These are phyloP conservation scores for Alternaria alternata DNA, from an alignment of 2,329 filamentous ascomycete genomes.

Conservation along the genomic window DNA sequence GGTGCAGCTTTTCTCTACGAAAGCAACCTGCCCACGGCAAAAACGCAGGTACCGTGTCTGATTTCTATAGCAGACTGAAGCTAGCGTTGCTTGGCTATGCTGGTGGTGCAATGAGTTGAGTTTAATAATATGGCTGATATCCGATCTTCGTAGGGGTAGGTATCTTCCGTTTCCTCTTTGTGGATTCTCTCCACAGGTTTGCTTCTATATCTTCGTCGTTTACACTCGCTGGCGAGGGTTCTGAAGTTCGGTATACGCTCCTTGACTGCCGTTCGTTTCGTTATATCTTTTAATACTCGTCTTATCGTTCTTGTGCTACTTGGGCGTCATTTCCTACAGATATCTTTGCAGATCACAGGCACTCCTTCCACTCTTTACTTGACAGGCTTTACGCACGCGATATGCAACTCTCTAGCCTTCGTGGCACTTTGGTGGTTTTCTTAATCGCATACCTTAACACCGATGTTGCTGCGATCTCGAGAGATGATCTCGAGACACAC, in stretches of 20 bases:
- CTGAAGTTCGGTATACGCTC: background rate
- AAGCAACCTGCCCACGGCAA: background rate
- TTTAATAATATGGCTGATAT: background rate
- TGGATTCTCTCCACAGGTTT: background rate
- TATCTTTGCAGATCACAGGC: background rate
- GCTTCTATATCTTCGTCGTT: background rate
- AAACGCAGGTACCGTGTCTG: slow-evolving; percentile 4
- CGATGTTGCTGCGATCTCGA: slow-evolving; percentile 15
- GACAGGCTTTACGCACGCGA: background rate
- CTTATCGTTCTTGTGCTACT: background rate
- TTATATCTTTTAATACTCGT: background rate
- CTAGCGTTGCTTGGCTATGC: slow-evolving; percentile 4
- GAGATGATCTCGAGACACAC: slow-evolving; percentile 15
- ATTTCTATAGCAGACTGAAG: background rate
- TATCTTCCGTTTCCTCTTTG: slow-evolving; percentile 5
- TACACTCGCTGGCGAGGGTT: slow-evolving; percentile 12
- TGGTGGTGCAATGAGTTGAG: background rate
- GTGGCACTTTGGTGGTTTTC: slow-evolving; percentile 22
- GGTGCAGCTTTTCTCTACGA: background rate
- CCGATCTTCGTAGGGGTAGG: slow-evolving; percentile 5
- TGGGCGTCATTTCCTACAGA: background rate
- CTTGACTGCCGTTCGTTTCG: background rate
- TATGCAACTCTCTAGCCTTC: slow-evolving; percentile 25
- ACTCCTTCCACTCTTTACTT: background rate
- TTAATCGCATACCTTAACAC: slow-evolving; percentile 23